Conservation (phyloP, 371 early-diverging fungal genomes). For the Smittium mucronatum region DNA sequence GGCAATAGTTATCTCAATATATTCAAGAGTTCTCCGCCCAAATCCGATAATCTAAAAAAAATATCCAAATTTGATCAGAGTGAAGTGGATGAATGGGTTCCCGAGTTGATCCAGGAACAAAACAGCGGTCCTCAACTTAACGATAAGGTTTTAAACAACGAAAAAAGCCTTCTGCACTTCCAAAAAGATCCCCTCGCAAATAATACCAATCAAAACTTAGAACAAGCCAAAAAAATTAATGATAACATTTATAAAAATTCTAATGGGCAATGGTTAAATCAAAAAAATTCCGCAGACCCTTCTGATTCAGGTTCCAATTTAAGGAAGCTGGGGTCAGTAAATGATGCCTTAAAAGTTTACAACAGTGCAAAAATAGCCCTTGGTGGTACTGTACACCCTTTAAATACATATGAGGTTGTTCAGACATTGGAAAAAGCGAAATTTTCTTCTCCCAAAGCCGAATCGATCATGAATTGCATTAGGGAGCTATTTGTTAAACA, state of each 20-base stretch:
- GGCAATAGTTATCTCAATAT: too few species aligned
- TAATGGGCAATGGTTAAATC: neutral
- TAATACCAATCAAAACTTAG: neutral
- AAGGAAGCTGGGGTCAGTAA: neutral
- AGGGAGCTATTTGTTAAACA: conserved; percentile 18
- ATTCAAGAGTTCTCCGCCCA: too few species aligned
- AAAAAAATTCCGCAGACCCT: neutral
- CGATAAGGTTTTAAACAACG: neutral
- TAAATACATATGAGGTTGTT: conserved; percentile 1
- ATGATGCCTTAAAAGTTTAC: neutral
- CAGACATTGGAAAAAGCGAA: neutral
- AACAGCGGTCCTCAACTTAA: neutral
- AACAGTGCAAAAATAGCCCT: neutral
- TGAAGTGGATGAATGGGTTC: conserved; percentile 7
- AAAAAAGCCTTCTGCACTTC: neutral
- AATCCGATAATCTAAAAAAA: too few species aligned
- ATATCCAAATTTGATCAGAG: conserved; percentile 13
- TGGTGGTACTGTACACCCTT: conserved; percentile 8
- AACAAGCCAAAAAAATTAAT: neutral
- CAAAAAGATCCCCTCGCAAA: neutral
- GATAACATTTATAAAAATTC: too few species aligned
- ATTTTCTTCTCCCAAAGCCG: neutral
- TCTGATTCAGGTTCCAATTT: neutral
- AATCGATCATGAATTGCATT: neutral
- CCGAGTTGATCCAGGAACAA: neutral